Conservation (phyloP, 129 eudicot genomes). For the Chrysanthemum makinoi region DNA sequence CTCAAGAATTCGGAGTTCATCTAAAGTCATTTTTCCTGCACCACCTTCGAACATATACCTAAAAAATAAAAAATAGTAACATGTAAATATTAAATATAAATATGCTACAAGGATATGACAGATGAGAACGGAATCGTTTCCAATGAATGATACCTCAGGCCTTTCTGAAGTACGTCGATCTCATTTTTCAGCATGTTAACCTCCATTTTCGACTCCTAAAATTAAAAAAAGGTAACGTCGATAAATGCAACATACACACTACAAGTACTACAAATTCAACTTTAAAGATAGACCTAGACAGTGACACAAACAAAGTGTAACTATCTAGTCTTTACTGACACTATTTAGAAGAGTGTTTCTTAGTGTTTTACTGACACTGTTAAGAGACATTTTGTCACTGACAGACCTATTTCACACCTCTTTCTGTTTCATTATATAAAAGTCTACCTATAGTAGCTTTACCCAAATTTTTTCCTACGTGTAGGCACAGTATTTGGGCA, state of each 20-base stretch:
- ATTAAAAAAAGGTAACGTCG: neutral
- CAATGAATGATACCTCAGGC: constrained; percentile 46
- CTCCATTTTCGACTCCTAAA: constrained; percentile 70
- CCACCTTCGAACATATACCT: constrained; percentile 77
- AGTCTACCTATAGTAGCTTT: no score
- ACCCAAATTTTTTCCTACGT: no score
- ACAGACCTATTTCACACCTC: no score
- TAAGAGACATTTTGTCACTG: no score
- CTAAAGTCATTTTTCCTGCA: constrained; percentile 69
- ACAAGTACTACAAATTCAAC: no score
- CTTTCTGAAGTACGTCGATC: constrained; percentile 78
- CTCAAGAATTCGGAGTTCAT: constrained; percentile 77
- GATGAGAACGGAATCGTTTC: neutral
- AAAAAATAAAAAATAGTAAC: neutral
- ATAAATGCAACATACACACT: neutral
- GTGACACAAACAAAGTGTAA: neutral
- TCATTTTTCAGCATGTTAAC: constrained; percentile 66
- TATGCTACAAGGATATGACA: no score
- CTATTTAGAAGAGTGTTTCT: no score
- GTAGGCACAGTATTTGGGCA: no score
- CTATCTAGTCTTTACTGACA: no score
- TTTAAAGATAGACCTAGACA: no score
- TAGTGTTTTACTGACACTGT: no score
- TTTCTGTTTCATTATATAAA: no score
- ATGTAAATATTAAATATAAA: neutral